Conservation (phyloP, 176 grass and related monocot genomes). For the Alopecurus myosuroides region DNA sequence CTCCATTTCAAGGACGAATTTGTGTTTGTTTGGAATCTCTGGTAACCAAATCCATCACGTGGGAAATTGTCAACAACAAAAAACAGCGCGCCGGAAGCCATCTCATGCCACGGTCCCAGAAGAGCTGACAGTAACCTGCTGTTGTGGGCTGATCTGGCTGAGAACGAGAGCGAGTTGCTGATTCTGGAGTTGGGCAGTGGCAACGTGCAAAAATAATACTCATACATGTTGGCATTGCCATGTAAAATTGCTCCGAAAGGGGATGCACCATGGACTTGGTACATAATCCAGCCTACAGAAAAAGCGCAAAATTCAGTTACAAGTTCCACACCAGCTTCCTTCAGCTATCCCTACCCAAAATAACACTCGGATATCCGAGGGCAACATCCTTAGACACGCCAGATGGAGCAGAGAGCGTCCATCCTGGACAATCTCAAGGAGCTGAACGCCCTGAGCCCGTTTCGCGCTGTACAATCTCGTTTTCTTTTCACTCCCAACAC, state of each 20-base stretch:
- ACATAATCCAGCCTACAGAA: neutral
- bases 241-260: neutral
- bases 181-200: no score
- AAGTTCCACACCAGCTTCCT: neutral
- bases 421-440: conserved; percentile 53
- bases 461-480: neutral
- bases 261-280: neutral
- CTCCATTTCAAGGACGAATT: no score
- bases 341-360: neutral
- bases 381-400: conserved; percentile 2
- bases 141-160: no score
- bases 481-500: neutral
- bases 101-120: no score
- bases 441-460: conserved; percentile 12
- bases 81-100: no score
- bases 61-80: no score
- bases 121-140: no score
- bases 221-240: neutral
- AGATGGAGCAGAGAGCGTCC: conserved; percentile 23
- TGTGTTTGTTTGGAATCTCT: no score
- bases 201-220: neutral
- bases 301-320: neutral
- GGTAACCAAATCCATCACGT: no score
- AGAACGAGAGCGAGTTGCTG: no score
- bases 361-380: neutral